phyloP scores from a whole-genome alignment of 768 basidiomycete genomes.

The Leccinum boreale region DNA sequence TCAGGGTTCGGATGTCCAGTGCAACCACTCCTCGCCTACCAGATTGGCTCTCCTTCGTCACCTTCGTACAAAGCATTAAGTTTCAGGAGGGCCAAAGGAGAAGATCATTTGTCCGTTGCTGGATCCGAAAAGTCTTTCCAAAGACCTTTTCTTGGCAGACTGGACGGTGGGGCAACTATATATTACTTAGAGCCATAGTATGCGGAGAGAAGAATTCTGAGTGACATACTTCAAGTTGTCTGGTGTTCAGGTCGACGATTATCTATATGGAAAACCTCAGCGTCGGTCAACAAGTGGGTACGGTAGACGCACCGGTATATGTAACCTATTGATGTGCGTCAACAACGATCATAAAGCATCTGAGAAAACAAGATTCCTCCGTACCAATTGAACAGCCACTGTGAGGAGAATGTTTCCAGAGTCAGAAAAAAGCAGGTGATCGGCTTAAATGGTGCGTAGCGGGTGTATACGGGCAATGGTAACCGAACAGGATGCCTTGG shows the following conservation, averaged over 20 bases:
- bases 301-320: no score
- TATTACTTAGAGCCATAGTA: neutral
- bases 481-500: no score
- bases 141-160: neutral
- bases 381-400: no score
- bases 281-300: no score
- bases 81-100: neutral
- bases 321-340: no score
- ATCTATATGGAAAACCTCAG: neutral
- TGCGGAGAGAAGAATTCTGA: neutral
- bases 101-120: constrained; percentile 9
- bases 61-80: constrained; percentile 6
- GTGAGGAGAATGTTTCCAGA: no score
- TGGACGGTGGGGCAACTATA: neutral
- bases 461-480: no score
- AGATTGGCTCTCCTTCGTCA: constrained; percentile 16
- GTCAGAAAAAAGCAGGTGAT: no score
- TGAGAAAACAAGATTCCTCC: no score
- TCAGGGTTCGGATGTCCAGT: neutral
- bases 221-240: neutral
- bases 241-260: neutral
- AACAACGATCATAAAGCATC: no score
- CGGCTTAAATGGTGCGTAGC: no score
- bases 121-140: neutral
- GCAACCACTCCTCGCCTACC: neutral